Evolutionary conservation across 2,329 filamentous ascomycete species (phyloP).

Genomic region (Shiraia sp.): DNA sequence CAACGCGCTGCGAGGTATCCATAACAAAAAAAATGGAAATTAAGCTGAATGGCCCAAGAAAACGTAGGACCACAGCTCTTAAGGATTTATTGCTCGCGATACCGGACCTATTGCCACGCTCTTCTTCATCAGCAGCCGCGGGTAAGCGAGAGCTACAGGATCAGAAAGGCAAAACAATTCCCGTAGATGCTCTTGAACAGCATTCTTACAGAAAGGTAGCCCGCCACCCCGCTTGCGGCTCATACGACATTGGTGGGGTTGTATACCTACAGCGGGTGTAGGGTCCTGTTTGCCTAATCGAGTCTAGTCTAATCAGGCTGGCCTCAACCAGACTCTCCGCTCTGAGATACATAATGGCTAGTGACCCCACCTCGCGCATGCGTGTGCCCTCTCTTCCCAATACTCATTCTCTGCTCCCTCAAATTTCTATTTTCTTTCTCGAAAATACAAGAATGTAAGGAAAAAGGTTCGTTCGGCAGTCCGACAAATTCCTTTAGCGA

Average conservation of each 20-base stretch:
- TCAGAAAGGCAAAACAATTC: conserved; percentile 28
- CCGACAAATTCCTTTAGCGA: too few relatives aligned
- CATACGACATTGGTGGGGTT: conserved; percentile 33
- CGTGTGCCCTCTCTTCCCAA: conserved; percentile 1
- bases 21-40: conserved; percentile 13
- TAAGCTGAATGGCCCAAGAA: conserved; percentile 4
- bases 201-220: conserved; percentile 11
- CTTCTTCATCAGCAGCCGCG: conserved; percentile 19
- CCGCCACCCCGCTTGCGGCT: conserved; percentile 26
- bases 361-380: conserved; percentile 31
- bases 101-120: conserved; percentile 21
- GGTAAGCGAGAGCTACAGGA: conserved; percentile 26
- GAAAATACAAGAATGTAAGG: too few relatives aligned
- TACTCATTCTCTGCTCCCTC: too few relatives aligned
- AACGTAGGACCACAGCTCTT: conserved; percentile 10
- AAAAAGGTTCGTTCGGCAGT: too few relatives aligned
- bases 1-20: conserved; percentile 47
- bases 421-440: too few relatives aligned
- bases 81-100: conserved; percentile 23
- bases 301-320: conserved; percentile 18
- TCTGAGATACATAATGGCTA: conserved; percentile 24
- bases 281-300: conserved; percentile 31
- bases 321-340: conserved; percentile 9
- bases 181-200: conserved; percentile 14
- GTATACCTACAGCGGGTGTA: conserved; percentile 26